Evolutionary conservation across 2,329 filamentous ascomycete genomes (phyloP), one percentile per base, ranked within the genome.

Genomic region (Talaromyces piceae): DNA sequence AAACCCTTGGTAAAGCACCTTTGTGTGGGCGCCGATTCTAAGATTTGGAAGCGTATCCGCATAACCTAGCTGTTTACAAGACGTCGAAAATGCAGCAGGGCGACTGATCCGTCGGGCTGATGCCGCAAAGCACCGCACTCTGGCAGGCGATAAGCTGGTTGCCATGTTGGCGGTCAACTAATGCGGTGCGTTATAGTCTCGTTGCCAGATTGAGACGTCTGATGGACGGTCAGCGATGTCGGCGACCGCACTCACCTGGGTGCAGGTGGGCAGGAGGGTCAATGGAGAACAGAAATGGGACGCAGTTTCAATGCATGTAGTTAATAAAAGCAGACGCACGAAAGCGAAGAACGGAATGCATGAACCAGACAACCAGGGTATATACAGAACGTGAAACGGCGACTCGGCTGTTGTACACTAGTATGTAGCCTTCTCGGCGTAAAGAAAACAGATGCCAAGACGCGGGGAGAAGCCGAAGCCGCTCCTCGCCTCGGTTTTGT

Each of bases 1-100:
- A 65, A 87, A 87, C 1, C 83, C 84, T 61, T 87, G 84, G 60
- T 85, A 87, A 51, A 87, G 77, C 52, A 87, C 83, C 47, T 77
- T 74, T 1, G 84, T 87, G 62, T 86, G 77, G 26, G 75, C 73
- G 13, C 82, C 82, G 57, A 87, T 86, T 58, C 78, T 83, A 53
- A 87, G 71, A 59, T 87, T 86, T 3, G 72, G 70, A 28, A 86
- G 77, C 0, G 84, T 87, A 59, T 83, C 77, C 46, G 77, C 76
- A 65, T 83, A 83, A 22, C 59, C 58, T 5, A 58, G 56, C 5
- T 9, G 49, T 47, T 59, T 60, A 23, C 59, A 56, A 8, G 64
- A 66, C 3, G 61, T 67, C 5, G 68, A 68, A 50, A 72, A 72
- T 3, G 51, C 39, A 31, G 31, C 41, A 25, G 20, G 8, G 13